Conservation (phyloP, 495 filamentous ascomycete species). For the Tuber magnatum region DNA sequence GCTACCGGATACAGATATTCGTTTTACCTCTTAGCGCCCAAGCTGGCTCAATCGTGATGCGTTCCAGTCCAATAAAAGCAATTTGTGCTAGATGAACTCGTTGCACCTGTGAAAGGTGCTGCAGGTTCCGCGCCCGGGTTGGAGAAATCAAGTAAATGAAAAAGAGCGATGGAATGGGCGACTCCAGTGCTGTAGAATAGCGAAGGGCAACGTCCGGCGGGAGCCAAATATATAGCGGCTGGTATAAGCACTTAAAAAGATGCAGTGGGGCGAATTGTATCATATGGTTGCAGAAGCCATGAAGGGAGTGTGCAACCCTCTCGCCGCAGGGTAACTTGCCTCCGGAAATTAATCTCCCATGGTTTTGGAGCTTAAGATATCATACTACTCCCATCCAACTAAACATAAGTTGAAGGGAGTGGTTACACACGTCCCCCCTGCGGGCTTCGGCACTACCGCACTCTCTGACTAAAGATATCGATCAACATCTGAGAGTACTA, state of each 20-base stretch:
- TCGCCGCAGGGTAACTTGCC: neutral
- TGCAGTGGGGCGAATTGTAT: neutral
- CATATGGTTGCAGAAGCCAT: neutral
- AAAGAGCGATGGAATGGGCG: neutral
- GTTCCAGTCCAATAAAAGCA: neutral
- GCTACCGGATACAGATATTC: neutral
- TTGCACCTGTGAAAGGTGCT: neutral
- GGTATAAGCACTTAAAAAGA: neutral
- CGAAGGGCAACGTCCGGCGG: accelerated
- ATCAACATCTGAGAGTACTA: neutral
- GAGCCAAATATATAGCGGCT: neutral
- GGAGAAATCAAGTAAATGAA: neutral
- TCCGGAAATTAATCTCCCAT: neutral
- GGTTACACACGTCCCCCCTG: too few species aligned
- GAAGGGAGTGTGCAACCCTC: neutral
- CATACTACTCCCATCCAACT: too few species aligned
- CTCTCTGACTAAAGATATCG: neutral
- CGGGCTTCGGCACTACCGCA: too few species aligned
- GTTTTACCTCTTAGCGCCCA: neutral
- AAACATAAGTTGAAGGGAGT: too few species aligned
- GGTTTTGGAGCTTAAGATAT: neutral
- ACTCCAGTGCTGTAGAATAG: neutral
- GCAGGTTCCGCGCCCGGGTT: neutral
- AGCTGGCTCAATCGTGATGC: too few species aligned
- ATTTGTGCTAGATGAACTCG: neutral